Percentiles rank a stretch among this genome's conserved stretches.
These are phyloP conservation scores for Xerocomus nothofagi DNA, from an alignment of 1,284 basidiomycete species.

Conservation along the genomic window DNA sequence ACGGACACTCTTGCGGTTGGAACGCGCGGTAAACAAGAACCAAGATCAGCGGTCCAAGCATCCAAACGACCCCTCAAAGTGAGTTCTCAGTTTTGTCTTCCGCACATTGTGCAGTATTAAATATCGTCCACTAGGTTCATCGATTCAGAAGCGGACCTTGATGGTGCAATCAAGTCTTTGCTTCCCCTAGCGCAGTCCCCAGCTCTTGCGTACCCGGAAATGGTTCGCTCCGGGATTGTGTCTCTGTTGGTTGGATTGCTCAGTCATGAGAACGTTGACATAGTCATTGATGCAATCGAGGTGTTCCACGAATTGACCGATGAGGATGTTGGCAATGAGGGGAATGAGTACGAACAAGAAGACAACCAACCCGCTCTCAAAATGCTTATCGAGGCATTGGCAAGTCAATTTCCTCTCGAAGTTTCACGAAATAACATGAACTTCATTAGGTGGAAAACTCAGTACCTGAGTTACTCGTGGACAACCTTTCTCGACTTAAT, in stretches of 20 bases:
- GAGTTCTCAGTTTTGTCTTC: slow-evolving; percentile 32
- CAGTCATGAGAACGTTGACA: slow-evolving; percentile 91
- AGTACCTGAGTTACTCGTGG: slow-evolving; percentile 85
- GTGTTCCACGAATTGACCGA: slow-evolving; percentile 94
- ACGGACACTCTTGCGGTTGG: slow-evolving; percentile 78
- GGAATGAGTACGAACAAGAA: slow-evolving; percentile 66
- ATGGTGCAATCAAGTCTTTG: slow-evolving; percentile 82
- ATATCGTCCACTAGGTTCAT: slow-evolving; percentile 72
- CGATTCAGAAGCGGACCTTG: slow-evolving; percentile 95
- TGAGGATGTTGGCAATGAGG: slow-evolving; percentile 87
- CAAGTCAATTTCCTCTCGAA: slow-evolving; percentile 40
- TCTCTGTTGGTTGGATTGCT: slow-evolving; percentile 79
- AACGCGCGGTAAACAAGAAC: slow-evolving; percentile 89
- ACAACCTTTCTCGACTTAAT: slow-evolving; percentile 83
- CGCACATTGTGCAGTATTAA: background rate
- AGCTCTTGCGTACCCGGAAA: slow-evolving; percentile 83
- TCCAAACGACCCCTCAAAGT: slow-evolving; percentile 90
- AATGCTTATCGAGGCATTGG: slow-evolving; percentile 71
- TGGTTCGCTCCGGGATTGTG: slow-evolving; percentile 75
- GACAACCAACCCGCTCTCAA: slow-evolving; percentile 72
- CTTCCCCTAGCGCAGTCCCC: slow-evolving; percentile 90
- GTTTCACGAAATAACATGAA: slow-evolving; percentile 1
- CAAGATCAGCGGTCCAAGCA: slow-evolving; percentile 93
- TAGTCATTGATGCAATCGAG: slow-evolving; percentile 89
- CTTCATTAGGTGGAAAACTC: slow-evolving; percentile 70